Conservation (phyloP, 1,284 basidiomycete species). For the Austropuccinia psidii region DNA sequence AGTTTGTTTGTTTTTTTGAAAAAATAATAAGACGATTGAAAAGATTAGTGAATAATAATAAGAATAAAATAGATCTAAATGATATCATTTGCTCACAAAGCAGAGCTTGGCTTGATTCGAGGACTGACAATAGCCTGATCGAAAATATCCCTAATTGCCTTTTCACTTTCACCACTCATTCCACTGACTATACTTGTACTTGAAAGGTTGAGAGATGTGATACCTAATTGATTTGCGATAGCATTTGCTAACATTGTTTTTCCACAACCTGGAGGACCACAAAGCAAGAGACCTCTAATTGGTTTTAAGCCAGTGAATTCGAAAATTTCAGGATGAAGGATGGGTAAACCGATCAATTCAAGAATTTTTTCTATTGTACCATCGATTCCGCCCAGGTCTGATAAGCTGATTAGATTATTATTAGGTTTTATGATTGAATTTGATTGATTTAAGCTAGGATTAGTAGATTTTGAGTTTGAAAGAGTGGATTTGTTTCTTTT, state of each 20-base stretch:
- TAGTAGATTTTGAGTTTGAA: not conserved
- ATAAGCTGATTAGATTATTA: slow-evolving; percentile 49
- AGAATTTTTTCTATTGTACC: slow-evolving; percentile 82
- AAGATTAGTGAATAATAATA: not conserved
- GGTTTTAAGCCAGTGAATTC: slow-evolving; percentile 84
- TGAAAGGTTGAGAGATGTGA: slow-evolving; percentile 87
- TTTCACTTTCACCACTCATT: slow-evolving; percentile 96
- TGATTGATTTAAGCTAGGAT: not conserved
- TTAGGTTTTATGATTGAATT: slow-evolving; percentile 21
- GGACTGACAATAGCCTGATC: slow-evolving; percentile 76
- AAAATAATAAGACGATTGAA: not conserved
- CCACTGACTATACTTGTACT: slow-evolving; percentile 92
- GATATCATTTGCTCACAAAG: not conserved
- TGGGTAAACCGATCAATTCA: slow-evolving; percentile 87
- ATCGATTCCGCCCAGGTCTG: slow-evolving; percentile 81
- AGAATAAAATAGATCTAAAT: not conserved
- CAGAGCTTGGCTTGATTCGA: not conserved
- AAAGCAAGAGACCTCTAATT: slow-evolving; percentile 83
- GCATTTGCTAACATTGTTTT: slow-evolving; percentile 88
- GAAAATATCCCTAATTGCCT: slow-evolving; percentile 88
- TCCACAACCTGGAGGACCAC: slow-evolving; percentile 94
- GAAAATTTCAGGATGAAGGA: slow-evolving; percentile 93
- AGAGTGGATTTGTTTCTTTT: slow-evolving; percentile 7
- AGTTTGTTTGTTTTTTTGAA: not conserved
- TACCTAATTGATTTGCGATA: slow-evolving; percentile 81